Base-by-base conservation (phyloP, 176 grass and related monocot species). In the Rhynchospora pubera region DNA sequence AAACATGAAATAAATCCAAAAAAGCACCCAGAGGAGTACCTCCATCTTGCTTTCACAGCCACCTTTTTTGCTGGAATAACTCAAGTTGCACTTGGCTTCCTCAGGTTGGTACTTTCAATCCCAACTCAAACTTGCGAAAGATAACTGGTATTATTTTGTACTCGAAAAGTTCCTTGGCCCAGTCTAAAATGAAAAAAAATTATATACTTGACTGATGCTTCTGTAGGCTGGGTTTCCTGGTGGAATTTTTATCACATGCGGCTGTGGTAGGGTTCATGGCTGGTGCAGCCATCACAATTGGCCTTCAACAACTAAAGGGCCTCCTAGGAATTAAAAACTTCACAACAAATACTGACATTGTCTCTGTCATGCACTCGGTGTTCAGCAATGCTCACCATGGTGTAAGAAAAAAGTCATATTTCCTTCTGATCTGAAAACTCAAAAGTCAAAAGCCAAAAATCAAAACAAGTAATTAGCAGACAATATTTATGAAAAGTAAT, bases 181-280 rank as follows among this genome's bases (percentile, higher is more conserved):
- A 34, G 32, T 3, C 32, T 34, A 34, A 34, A 34, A 34, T 34
- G 32, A 34, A 34, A 34, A 1, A 3, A 34, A 34, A 1, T 34
- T 34, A 34, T 34, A 34, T 34, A 34, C 32, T 34, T 34, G 32
- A 34, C 7, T 22, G 7, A 60, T 21, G 2, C 22, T 69, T 12
- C 72, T 56, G 21, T 67, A 97, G 94, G 85, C 68, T 97, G 82
- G 94, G 94, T 63, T 97, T 97, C 48, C 84, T 97, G 43, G 87
- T 93, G 58, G 91, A 97, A 60, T 97, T 91, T 85, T 57, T 97
- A 78, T 97, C 94, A 78, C 94, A 97, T 86, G 94, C 94, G 44
- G 91, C 89, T 45, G 90, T 97, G 21, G 21, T 97, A 0, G 91
- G 94, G 56, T 97, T 97, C 89, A 97, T 97, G 94, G 91, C 77